Conservation (phyloP, 164 flowering plant genomes). For the Kingdonia uniflora region DNA sequence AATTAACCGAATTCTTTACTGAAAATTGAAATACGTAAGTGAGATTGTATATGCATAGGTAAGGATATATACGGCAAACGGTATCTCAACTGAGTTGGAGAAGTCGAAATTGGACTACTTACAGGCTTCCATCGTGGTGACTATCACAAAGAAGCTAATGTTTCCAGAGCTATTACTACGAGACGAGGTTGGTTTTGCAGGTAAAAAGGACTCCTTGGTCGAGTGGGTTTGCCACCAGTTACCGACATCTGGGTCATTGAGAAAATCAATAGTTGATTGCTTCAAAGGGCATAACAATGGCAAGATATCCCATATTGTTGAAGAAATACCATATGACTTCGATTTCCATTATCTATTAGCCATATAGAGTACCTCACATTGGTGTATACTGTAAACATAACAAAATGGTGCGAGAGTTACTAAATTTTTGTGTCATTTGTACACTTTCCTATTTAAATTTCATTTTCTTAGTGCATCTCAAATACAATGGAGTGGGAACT, state of each 20-base stretch:
- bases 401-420: too few species aligned
- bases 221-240: slow-evolving; percentile 82
- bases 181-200: slow-evolving; percentile 52
- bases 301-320: slow-evolving; percentile 29
- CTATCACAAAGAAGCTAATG: slow-evolving; percentile 41
- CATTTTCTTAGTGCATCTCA: too few species aligned
- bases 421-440: too few species aligned
- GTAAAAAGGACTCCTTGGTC: slow-evolving; percentile 38
- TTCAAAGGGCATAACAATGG: slow-evolving; percentile 32
- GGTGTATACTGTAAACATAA: too few species aligned
- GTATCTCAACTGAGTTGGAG: slow-evolving; percentile 56
- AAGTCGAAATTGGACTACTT: slow-evolving; percentile 78
- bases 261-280: slow-evolving; percentile 79
- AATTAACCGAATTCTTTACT: too few species aligned
- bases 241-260: slow-evolving; percentile 66
- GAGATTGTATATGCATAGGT: too few species aligned
- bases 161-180: slow-evolving; percentile 59
- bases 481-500: too few species aligned
- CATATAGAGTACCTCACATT: slow-evolving; percentile 11
- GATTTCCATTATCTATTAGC: slow-evolving; percentile 73
- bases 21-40: too few species aligned
- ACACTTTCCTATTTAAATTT: too few species aligned
- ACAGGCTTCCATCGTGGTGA: slow-evolving; percentile 78
- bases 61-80: slow-evolving; percentile 67
- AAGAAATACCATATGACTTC: slow-evolving; percentile 59